phyloP scores from a whole-genome alignment of 2,329 filamentous ascomycete genomes.

The Claviceps cyperi region DNA sequence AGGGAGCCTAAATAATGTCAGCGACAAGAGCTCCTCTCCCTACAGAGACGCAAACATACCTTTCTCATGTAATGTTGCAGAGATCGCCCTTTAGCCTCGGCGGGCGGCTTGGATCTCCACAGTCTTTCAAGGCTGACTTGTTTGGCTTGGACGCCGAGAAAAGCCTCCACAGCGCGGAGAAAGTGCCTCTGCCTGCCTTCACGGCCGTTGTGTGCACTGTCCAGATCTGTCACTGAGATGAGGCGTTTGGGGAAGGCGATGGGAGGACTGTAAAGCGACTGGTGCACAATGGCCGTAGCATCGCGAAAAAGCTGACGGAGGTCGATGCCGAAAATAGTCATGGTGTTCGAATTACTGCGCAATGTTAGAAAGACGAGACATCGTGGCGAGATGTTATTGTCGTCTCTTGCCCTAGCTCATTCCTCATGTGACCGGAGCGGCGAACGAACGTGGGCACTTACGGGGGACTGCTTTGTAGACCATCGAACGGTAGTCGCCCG shows the following conservation, averaged over 20 bases:
- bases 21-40: no score
- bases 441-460: slow-evolving; percentile 5
- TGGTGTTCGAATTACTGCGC: slow-evolving; percentile 10
- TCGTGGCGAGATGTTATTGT: no score
- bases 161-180: slow-evolving; percentile 12
- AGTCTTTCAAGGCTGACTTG: slow-evolving; percentile 7
- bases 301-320: slow-evolving; percentile 13
- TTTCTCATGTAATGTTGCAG: slow-evolving; percentile 16
- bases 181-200: slow-evolving; percentile 11
- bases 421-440: background rate
- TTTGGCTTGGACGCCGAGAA: slow-evolving; percentile 9
- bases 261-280: background rate
- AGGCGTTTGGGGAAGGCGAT: slow-evolving; percentile 9
- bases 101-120: slow-evolving; percentile 13
- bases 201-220: slow-evolving; percentile 1
- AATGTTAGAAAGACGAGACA: background rate
- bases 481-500: slow-evolving; percentile 6
- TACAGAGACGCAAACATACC: slow-evolving; percentile 10
- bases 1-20: slow-evolving; percentile 13
- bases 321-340: slow-evolving; percentile 13
- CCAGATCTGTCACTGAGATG: slow-evolving; percentile 15
- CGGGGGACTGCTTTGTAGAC: slow-evolving; percentile 9
- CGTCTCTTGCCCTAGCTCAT: background rate
- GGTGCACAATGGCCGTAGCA: slow-evolving; percentile 8
- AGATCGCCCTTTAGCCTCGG: slow-evolving; percentile 8